phyloP scores from a whole-genome alignment of 2,329 filamentous ascomycete genomes.

The Phaeosphaeria sp. region DNA sequence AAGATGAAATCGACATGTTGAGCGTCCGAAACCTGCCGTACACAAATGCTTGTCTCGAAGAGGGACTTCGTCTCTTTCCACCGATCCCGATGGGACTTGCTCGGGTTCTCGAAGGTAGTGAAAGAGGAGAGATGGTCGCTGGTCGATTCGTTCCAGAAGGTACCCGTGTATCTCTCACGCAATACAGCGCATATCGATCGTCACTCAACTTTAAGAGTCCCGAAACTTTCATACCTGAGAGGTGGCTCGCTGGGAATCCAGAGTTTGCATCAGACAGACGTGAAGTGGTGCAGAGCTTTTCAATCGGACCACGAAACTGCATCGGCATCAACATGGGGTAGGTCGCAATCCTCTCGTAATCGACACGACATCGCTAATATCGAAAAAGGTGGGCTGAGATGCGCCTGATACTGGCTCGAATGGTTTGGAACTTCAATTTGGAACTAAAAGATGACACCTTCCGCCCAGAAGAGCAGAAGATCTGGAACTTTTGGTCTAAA shows the following conservation, averaged over 20 bases:
- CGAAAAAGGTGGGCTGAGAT: no score
- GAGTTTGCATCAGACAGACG: constrained; percentile 19
- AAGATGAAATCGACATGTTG: constrained; percentile 25
- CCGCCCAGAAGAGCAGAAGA: no score
- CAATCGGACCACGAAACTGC: constrained; percentile 22
- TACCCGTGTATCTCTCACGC: constrained; percentile 6
- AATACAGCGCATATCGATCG: constrained; percentile 25
- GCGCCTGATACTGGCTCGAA: no score
- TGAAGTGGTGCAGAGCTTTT: not conserved
- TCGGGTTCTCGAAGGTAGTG: no score
- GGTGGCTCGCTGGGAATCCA: constrained; percentile 24
- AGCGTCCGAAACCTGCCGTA: constrained; percentile 28
- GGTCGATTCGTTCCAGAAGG: no score
- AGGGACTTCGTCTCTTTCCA: constrained; percentile 48
- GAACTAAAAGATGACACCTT: no score
- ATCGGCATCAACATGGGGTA: constrained; percentile 19
- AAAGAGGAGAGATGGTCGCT: no score
- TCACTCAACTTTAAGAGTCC: constrained; percentile 29
- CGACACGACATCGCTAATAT: no score
- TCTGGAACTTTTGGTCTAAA: no score
- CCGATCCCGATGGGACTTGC: constrained; percentile 31
- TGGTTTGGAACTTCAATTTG: no score
- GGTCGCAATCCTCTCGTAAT: no score
- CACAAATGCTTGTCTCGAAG: constrained; percentile 44
- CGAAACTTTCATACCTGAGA: constrained; percentile 31